These are phyloP conservation scores for Diplodia scrobiculata DNA, from an alignment of 2,329 filamentous ascomycete species.

Conservation along the genomic window DNA sequence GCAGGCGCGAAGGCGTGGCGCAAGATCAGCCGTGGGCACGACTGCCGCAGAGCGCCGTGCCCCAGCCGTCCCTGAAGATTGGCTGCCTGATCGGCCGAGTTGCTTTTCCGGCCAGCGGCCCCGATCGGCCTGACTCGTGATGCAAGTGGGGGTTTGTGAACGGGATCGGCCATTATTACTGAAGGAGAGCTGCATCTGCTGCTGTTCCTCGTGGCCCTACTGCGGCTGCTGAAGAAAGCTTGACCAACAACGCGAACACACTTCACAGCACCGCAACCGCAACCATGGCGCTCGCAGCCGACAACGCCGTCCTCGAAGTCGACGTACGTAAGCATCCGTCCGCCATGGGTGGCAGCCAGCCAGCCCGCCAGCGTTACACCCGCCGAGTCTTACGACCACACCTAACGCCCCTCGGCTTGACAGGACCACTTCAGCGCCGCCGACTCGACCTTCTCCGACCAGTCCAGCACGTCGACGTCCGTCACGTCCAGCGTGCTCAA, in stretches of 20 bases:
- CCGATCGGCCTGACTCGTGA: not conserved
- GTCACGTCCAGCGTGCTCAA: conserved; percentile 43
- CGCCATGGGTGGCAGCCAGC: no score
- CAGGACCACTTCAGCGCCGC: conserved; percentile 5
- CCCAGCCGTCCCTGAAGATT: not conserved
- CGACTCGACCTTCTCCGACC: conserved; percentile 15
- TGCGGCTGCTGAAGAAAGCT: not conserved
- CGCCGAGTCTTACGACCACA: not conserved
- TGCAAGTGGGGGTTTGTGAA: not conserved
- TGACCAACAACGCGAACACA: not conserved
- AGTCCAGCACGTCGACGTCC: conserved; percentile 36
- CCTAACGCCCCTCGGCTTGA: not conserved
- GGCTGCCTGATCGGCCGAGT: not conserved
- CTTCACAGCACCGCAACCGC: not conserved
- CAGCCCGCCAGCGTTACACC: not conserved
- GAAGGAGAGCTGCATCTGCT: not conserved
- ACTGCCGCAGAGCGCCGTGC: not conserved
- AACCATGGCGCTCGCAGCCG: not conserved
- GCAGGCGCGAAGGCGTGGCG: not conserved
- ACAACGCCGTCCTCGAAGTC: not conserved
- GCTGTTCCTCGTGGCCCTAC: not conserved
- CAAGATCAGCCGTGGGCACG: not conserved
- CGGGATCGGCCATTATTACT: not conserved
- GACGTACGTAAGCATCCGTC: not conserved
- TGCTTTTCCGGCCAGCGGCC: not conserved